Percentiles rank a stretch among this genome's conserved stretches.
Conservation (phyloP, 164 flowering plant species). For the Sextonia rubra region DNA sequence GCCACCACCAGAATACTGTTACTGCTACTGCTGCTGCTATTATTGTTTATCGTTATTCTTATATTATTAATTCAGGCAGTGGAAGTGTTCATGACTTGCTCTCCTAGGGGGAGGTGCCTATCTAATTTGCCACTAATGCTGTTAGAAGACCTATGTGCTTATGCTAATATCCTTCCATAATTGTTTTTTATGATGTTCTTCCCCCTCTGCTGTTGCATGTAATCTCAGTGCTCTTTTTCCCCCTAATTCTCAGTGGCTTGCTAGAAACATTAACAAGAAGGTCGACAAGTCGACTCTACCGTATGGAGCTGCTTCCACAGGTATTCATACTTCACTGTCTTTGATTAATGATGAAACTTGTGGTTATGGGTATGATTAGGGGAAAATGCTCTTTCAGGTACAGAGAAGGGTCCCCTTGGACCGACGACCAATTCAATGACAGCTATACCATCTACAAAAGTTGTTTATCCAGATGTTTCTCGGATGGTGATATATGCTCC, state of each 20-base stretch:
- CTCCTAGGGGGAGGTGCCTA: no score
- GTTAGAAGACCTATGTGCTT: no score
- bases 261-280: slow-evolving; percentile 58
- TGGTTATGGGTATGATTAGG: not conserved
- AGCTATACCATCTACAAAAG: slow-evolving; percentile 34
- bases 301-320: slow-evolving; percentile 46
- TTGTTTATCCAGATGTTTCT: slow-evolving; percentile 66
- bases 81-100: no score
- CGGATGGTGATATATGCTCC: slow-evolving; percentile 78
- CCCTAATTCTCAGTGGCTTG: slow-evolving; percentile 63
- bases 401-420: slow-evolving; percentile 44
- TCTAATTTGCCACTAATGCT: no score
- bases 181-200: not conserved
- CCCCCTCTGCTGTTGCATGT: not conserved
- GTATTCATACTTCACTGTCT: slow-evolving; percentile 23
- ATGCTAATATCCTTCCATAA: not conserved
- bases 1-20: no score
- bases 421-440: slow-evolving; percentile 27
- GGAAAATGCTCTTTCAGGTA: slow-evolving; percentile 10
- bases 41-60: no score
- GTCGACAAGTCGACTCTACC: slow-evolving; percentile 43
- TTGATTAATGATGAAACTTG: slow-evolving; percentile 4
- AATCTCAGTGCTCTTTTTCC: not conserved
- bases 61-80: no score
- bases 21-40: no score